Base-by-base conservation (phyloP, 805 yeast genomes). In the Jamesozyma hellenica region DNA sequence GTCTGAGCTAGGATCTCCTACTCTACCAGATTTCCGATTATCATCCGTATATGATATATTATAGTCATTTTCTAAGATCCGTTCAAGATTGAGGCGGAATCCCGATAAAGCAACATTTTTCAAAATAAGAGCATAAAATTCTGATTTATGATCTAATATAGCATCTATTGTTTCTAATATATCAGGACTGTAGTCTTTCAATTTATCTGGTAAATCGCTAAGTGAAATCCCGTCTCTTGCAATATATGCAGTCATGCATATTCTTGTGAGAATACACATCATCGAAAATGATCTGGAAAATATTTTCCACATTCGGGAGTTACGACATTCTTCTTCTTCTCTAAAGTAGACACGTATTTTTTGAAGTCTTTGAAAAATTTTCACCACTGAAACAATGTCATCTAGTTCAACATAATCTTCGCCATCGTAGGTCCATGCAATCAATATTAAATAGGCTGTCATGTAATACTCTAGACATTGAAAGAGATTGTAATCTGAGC, bases 151-250 rank as follows among this genome's bases (percentile, higher is more conserved):
- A 40, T 55, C 51, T 16, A 58, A 33, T 3, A 53, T 34, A n/a
- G 42, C 37, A 4, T 42, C 40, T 1, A 46, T 43, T 8, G 48
- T 32, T 13, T 43, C 45, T 2, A 38, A 41, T 9, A 51, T 33
- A 16, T 45, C 49, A 1, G 90, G 85, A 46, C 83, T 67, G 53
- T 75, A 79, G 17, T 34, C 16, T 3, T 7, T 15, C n/a, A 35
- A 39, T 4, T 26, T 34, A 3, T 23, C 19, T 9, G 13, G 5
- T 11, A 34, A 34, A 8, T 16, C 19, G 5, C 25, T 8, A 5
- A 25, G 15, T 4, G 29, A 21, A 3, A 23, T 13, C 6, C 15
- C 10, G n/a, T 34, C 28, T 8, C n/a, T 4, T 14, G 15, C 28
- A 28, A 34, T 8, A 10, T 15, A 34, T 7, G 36, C 27, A 6